Conservation (phyloP, 2,329 filamentous ascomycete species). For the Colletotrichum costaricense region DNA sequence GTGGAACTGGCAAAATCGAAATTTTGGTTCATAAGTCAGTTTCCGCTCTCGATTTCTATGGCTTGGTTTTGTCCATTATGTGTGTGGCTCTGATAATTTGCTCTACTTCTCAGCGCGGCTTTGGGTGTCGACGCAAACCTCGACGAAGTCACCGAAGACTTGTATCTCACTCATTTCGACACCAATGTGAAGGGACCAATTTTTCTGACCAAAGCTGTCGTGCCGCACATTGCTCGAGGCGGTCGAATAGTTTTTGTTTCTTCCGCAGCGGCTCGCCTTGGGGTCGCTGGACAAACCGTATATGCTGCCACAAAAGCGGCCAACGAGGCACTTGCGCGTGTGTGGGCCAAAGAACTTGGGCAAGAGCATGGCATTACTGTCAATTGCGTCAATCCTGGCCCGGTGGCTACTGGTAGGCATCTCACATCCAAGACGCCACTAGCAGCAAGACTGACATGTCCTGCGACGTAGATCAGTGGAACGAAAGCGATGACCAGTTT, state of each 20-base stretch:
- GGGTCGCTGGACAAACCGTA: slow-evolving; percentile 42
- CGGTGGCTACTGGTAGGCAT: slow-evolving; percentile 37
- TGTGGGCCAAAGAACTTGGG: slow-evolving; percentile 46
- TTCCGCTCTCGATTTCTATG: not conserved
- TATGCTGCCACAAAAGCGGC: slow-evolving; percentile 50
- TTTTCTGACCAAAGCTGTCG: slow-evolving; percentile 45
- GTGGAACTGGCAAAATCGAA: slow-evolving; percentile 40
- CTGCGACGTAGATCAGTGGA: slow-evolving; percentile 39
- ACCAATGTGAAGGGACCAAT: slow-evolving; percentile 34
- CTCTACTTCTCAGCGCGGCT: not conserved
- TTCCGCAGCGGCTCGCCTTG: slow-evolving; percentile 44
- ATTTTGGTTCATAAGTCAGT: slow-evolving; percentile 40
- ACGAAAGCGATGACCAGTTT: slow-evolving; percentile 43
- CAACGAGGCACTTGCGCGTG: slow-evolving; percentile 41
- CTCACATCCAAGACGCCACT: not conserved
- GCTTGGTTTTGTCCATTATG: too few relatives aligned
- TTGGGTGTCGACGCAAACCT: not conserved
- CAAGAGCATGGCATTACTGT: slow-evolving; percentile 42
- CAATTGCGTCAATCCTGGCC: slow-evolving; percentile 46
- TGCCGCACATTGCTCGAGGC: slow-evolving; percentile 42
- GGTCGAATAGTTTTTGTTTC: slow-evolving; percentile 48
- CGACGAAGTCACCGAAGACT: not conserved
- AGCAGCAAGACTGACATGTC: not conserved
- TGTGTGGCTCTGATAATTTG: not conserved
- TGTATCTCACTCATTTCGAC: slow-evolving; percentile 16